phyloP scores from a whole-genome alignment of 2,329 filamentous ascomycete species.

The Pyricularia grisea region DNA sequence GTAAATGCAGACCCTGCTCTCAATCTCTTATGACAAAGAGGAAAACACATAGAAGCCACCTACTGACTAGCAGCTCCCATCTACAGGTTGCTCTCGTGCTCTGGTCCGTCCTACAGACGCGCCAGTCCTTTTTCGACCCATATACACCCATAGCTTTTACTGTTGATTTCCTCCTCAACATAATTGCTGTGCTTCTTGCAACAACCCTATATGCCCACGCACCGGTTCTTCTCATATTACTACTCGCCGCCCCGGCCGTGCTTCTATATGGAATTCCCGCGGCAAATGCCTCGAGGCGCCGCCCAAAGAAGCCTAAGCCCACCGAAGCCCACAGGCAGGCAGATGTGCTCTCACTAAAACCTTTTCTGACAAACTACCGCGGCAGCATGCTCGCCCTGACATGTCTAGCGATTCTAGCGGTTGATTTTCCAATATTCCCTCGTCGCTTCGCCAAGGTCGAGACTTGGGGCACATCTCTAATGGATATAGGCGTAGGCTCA shows the following conservation, averaged over 20 bases:
- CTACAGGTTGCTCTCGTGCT: constrained; percentile 67
- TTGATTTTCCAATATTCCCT: constrained; percentile 90
- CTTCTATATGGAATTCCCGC: constrained; percentile 48
- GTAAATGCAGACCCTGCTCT: constrained; percentile 40
- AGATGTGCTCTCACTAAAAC: constrained; percentile 64
- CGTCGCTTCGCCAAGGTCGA: constrained; percentile 95
- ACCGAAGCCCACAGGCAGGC: constrained; percentile 7
- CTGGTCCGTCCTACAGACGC: constrained; percentile 82
- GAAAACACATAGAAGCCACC: neutral
- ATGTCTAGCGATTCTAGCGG: constrained; percentile 86
- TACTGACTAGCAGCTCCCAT: neutral
- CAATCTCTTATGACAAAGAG: neutral
- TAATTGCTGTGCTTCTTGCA: constrained; percentile 71
- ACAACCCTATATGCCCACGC: constrained; percentile 74
- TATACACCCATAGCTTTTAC: constrained; percentile 59
- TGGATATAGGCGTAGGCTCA: constrained; percentile 95
- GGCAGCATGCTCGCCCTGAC: constrained; percentile 88
- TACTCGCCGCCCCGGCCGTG: constrained; percentile 64
- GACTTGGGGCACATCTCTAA: constrained; percentile 98
- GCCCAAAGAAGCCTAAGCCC: constrained; percentile 35
- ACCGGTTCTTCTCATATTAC: constrained; percentile 62
- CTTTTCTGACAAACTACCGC: constrained; percentile 87
- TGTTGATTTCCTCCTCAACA: constrained; percentile 83
- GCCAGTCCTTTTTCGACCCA: constrained; percentile 72
- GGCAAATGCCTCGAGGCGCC: constrained; percentile 34